These are phyloP conservation scores for Saksenaea vasiformis DNA, from an alignment of 371 early-diverging fungal species.

Conservation along the genomic window DNA sequence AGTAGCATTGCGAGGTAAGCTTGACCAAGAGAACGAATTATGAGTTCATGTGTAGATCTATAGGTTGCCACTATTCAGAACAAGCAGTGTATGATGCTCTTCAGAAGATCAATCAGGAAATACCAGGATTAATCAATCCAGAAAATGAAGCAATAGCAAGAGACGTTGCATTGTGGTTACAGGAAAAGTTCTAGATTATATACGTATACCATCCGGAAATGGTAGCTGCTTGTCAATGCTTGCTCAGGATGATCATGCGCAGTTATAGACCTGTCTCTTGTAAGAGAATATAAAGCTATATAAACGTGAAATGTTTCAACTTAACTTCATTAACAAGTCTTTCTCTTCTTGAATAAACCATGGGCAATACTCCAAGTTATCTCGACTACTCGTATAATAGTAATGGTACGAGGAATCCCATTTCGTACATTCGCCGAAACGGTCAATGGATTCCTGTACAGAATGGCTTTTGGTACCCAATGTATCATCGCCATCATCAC, in stretches of 20 bases:
- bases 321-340: neutral
- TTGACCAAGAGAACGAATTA: neutral
- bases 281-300: neutral
- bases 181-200: neutral
- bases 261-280: neutral
- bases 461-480: neutral
- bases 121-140: constrained; percentile 41
- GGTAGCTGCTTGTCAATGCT: neutral
- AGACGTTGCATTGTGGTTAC: constrained; percentile 32
- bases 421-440: neutral
- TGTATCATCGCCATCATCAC: neutral
- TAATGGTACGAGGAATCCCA: neutral
- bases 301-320: neutral
- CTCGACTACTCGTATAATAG: neutral
- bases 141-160: constrained; percentile 32
- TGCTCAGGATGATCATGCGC: neutral
- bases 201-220: neutral
- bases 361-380: constrained; percentile 9
- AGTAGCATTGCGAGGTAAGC: constrained; percentile 46
- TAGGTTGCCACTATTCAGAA: constrained; percentile 49
- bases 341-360: neutral
- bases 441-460: constrained; percentile 2
- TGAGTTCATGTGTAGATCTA: neutral
- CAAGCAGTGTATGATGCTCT: constrained; percentile 74
- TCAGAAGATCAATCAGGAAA: constrained; percentile 41